Conservation (phyloP, 805 yeast species). For the Starmerella khaoyaiensis region DNA sequence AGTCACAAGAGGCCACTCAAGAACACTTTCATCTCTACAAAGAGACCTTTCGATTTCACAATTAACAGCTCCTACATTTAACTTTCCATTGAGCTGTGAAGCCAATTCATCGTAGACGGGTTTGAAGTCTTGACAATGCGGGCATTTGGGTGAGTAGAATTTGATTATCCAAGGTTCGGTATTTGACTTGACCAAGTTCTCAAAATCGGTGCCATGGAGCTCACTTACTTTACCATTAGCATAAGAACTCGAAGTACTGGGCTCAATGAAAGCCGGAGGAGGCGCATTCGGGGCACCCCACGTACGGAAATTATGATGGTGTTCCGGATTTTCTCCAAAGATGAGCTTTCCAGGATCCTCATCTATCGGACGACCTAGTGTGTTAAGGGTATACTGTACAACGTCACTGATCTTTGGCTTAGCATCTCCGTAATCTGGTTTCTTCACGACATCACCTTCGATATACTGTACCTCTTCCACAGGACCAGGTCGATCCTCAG, state of each 20-base stretch:
- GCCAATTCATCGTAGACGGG: slow-evolving; percentile 31
- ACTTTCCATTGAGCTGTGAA: slow-evolving; percentile 21
- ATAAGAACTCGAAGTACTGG: slow-evolving; percentile 8
- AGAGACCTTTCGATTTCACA: slow-evolving; percentile 27
- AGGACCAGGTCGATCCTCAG: slow-evolving; percentile 7
- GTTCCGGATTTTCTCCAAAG: slow-evolving; percentile 17
- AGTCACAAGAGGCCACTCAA: slow-evolving; percentile 19
- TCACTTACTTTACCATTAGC: slow-evolving; percentile 28
- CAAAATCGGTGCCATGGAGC: slow-evolving; percentile 24
- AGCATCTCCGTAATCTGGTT: slow-evolving; percentile 5
- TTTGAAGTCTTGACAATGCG: slow-evolving; percentile 29
- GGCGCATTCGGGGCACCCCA: slow-evolving; percentile 19
- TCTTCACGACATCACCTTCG: slow-evolving; percentile 9
- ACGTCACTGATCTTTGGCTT: slow-evolving; percentile 16
- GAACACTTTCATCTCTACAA: slow-evolving; percentile 28
- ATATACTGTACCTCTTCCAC: slow-evolving; percentile 13
- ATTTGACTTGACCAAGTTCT: slow-evolving; percentile 22
- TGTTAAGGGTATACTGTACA: slow-evolving; percentile 15
- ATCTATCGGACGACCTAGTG: slow-evolving; percentile 16
- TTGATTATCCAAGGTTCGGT: slow-evolving; percentile 32
- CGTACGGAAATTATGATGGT: slow-evolving; percentile 18
- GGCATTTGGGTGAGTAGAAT: slow-evolving; percentile 32
- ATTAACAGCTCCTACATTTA: slow-evolving; percentile 33
- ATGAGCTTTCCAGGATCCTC: slow-evolving; percentile 17
- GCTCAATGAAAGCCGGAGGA: slow-evolving; percentile 14